Evolutionary conservation across 345 rosid genomes (phyloP).

Genomic region (Adansonia digitata): DNA sequence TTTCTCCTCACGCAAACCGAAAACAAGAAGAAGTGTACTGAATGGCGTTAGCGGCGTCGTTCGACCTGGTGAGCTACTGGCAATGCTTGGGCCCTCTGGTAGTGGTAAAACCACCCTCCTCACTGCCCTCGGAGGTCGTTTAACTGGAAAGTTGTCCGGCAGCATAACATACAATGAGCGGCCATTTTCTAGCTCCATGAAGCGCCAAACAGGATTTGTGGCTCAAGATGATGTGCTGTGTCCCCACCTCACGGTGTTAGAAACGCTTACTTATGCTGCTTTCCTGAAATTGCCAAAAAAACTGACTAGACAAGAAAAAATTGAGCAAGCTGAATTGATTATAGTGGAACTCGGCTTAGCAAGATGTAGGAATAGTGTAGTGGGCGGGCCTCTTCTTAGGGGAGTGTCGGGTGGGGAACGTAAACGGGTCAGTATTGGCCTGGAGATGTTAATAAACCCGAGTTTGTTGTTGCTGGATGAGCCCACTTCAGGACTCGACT

Average conservation of each 20-base stretch:
- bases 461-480: conserved; percentile 80
- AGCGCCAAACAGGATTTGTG: conserved; percentile 79
- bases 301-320: conserved; percentile 50
- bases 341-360: conserved; percentile 67
- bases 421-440: conserved; percentile 84
- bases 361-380: conserved; percentile 52
- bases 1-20: conserved; percentile 41
- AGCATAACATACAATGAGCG: conserved; percentile 55
- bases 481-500: conserved; percentile 92
- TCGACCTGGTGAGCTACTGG: conserved; percentile 77
- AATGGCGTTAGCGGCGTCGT: conserved; percentile 80
- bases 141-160: conserved; percentile 69
- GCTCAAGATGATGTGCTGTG: conserved; percentile 81
- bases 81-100: conserved; percentile 96
- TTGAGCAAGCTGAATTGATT: conserved; percentile 61
- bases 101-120: conserved; percentile 91
- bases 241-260: conserved; percentile 81
- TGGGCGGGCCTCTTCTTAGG: conserved; percentile 72
- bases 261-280: conserved; percentile 73
- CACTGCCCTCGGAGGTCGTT: conserved; percentile 72
- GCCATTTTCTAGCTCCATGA: conserved; percentile 62
- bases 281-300: conserved; percentile 66
- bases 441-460: conserved; percentile 86
- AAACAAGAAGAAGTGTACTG: conserved; percentile 48
- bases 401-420: conserved; percentile 93